Evolutionary conservation across 2,329 filamentous ascomycete genomes (phyloP), one percentile per base, ranked within the genome.

Genomic region (Escovopsis sp.): DNA sequence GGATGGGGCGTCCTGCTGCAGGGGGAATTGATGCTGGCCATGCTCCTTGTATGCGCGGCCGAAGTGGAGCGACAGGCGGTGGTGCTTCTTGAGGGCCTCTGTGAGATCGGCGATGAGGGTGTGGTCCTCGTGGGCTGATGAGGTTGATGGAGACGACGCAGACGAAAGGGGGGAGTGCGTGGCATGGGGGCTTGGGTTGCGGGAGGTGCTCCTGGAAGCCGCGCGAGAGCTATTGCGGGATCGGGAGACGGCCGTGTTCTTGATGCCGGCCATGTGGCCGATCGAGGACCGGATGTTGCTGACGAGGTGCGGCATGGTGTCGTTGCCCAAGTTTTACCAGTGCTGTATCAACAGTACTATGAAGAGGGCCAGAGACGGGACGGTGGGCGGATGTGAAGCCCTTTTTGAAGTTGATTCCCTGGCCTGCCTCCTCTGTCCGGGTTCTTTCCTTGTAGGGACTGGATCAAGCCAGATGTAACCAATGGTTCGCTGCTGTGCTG

Each of bases 241-340:
- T 46, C 56, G 50, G 12, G 55, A 49, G 34, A 46, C 46, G 45
- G 58, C 49, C 6, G 52, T 50, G 45, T 59, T 68, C 49, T 73
- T 71, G 50, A 72, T 65, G 53, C 62, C 66, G 43, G 68, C 62
- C 49, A 73, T 69, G 57, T 64, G 67, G 55, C 73, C 70, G 48
- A 70, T 70, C n/a, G 72, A 70, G 48, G 64, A 67, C 50, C 71
- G 69, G 51, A 77, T 65, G 55, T 66, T 70, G 55, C 68, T 62
- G 48, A 77, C 73, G 46, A 68, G 63, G 61, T 75, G 70, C 54
- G 73, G 72, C 73, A 77, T 77, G 42, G 54, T 64, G 54, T 28
- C 19, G 28, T 36, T 23, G 18, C 12, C 18, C 11, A 39, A 12
- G 12, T 26, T 9, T 35, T 26, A 15, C 19, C 35, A 37, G 35